phyloP scores from a whole-genome alignment of 2,329 filamentous ascomycete species.

The Aspergillus hiratsukae region DNA sequence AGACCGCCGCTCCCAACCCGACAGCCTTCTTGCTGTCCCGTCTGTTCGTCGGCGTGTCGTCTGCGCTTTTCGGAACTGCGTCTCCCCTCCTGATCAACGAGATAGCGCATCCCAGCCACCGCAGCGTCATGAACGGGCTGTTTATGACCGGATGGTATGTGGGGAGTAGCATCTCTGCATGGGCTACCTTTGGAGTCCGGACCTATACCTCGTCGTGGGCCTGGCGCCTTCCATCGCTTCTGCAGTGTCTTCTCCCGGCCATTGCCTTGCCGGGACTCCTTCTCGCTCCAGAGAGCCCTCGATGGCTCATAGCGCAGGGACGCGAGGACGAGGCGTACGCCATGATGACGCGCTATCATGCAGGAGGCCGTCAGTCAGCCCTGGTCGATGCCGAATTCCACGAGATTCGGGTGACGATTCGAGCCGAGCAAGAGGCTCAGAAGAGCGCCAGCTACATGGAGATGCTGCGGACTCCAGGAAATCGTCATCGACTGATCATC shows the following conservation, averaged over 20 bases:
- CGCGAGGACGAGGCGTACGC: slow-evolving; percentile 14
- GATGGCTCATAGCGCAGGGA: slow-evolving; percentile 17
- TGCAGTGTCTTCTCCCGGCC: slow-evolving; percentile 15
- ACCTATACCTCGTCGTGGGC: slow-evolving; percentile 16
- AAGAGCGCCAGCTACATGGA: slow-evolving; percentile 13
- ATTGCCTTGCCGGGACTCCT: slow-evolving; percentile 16
- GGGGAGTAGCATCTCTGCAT: slow-evolving; percentile 23
- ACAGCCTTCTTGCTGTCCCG: slow-evolving; percentile 32
- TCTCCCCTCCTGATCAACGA: slow-evolving; percentile 42
- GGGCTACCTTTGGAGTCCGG: slow-evolving; percentile 22
- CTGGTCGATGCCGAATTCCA: slow-evolving; percentile 17
- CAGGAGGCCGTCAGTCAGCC: slow-evolving; percentile 7
- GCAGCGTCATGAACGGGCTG: slow-evolving; percentile 29
- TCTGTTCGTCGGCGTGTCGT: slow-evolving; percentile 34
- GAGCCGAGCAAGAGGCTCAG: slow-evolving; percentile 11
- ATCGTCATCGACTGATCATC: slow-evolving; percentile 12
- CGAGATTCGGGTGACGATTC: slow-evolving; percentile 16
- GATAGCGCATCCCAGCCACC: slow-evolving; percentile 41
- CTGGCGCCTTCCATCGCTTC: slow-evolving; percentile 21
- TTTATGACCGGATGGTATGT: slow-evolving; percentile 36
- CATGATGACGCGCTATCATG: slow-evolving; percentile 17
- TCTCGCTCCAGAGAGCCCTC: slow-evolving; percentile 18
- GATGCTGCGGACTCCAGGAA: slow-evolving; percentile 13
- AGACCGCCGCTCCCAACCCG: slow-evolving; percentile 24
- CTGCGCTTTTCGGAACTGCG: slow-evolving; percentile 28